Evolutionary conservation across 495 filamentous ascomycete species (phyloP).

Genomic region (Astrothelium macrocarpum): DNA sequence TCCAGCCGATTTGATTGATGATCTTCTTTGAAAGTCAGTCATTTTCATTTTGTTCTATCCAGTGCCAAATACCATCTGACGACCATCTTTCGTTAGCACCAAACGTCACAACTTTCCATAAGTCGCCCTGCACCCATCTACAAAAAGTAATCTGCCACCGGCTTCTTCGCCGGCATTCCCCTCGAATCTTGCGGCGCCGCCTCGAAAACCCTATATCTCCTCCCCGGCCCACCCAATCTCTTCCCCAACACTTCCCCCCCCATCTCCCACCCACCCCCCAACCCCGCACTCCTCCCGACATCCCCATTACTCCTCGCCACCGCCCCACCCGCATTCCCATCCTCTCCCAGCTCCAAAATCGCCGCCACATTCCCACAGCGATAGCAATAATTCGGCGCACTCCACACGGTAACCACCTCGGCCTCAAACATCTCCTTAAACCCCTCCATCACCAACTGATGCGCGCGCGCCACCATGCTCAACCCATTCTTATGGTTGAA

Average conservation of each 20-base stretch:
- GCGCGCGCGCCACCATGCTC: slow-evolving; percentile 82
- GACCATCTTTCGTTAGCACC: too few relatives aligned
- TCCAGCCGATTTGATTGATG: too few relatives aligned
- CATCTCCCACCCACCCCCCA: slow-evolving; percentile 31
- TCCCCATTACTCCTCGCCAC: slow-evolving; percentile 75
- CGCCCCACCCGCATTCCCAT: slow-evolving; percentile 64
- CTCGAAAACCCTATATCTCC: slow-evolving; percentile 92
- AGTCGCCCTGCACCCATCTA: too few relatives aligned
- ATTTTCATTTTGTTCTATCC: too few relatives aligned
- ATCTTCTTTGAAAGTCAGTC: too few relatives aligned
- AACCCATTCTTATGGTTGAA: slow-evolving; percentile 94
- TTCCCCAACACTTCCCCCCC: slow-evolving; percentile 32
- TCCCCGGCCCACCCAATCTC: slow-evolving; percentile 56
- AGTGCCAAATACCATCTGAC: too few relatives aligned
- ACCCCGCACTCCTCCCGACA: slow-evolving; percentile 39
- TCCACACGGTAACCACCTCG: slow-evolving; percentile 94
- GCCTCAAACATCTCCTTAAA: slow-evolving; percentile 99
- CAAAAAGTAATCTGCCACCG: slow-evolving; percentile 95
- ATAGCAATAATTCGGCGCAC: slow-evolving; percentile 38
- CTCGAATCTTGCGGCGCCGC: slow-evolving; percentile 92
- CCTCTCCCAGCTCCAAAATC: slow-evolving; percentile 85
- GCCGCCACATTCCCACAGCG: slow-evolving; percentile 90
- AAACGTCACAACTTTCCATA: too few relatives aligned
- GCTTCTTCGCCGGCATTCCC: slow-evolving; percentile 99
- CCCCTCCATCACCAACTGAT: slow-evolving; percentile 98